These are phyloP conservation scores for Saccharomycopsis oosterbeekiorum DNA, from an alignment of 805 yeast genomes.

Conservation along the genomic window DNA sequence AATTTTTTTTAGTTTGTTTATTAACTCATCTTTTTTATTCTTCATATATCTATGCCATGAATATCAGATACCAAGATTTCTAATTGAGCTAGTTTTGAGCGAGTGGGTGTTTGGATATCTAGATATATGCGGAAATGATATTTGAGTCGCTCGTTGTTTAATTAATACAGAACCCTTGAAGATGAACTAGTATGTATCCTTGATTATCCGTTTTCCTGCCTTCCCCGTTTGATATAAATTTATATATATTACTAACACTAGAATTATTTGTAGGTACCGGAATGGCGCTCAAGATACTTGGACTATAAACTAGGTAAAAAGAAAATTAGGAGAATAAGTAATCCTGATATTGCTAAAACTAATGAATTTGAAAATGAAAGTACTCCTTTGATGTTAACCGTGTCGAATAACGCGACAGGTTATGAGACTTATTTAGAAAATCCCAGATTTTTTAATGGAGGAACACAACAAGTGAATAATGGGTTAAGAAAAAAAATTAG, in stretches of 20 bases:
- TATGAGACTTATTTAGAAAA: neutral
- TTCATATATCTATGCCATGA: neutral
- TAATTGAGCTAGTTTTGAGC: neutral
- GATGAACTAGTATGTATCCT: neutral
- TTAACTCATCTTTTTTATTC: neutral
- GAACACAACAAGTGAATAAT: neutral
- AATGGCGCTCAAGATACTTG: conserved; percentile 34
- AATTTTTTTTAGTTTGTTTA: neutral
- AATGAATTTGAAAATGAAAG: neutral
- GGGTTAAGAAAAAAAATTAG: neutral
- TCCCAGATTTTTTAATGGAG: neutral
- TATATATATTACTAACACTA: conserved; percentile 5
- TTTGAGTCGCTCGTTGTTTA: neutral
- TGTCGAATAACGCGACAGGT: neutral
- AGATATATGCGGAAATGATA: neutral
- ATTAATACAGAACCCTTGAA: neutral
- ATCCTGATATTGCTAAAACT: conserved; percentile 10
- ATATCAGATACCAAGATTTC: neutral
- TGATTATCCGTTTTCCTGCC: neutral
- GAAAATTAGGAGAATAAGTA: conserved; percentile 33
- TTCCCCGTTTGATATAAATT: neutral
- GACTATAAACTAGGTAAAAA: conserved; percentile 43
- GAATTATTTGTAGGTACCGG: conserved; percentile 28
- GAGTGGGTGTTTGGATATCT: neutral
- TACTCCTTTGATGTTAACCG: neutral